phyloP scores from a whole-genome alignment of 805 yeast species.

The Teunomyces tritomae region DNA sequence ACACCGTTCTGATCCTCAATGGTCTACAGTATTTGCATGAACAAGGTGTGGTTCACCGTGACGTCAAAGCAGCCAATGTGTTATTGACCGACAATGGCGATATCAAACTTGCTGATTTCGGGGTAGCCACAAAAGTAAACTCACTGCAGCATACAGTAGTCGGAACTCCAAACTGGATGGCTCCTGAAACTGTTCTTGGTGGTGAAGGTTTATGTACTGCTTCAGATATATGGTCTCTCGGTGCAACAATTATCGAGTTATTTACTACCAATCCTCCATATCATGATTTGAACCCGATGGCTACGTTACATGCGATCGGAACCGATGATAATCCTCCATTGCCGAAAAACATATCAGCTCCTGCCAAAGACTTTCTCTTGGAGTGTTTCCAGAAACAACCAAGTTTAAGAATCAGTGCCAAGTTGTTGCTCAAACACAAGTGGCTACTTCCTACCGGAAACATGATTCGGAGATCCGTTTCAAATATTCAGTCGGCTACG shows the following conservation, averaged over 20 bases:
- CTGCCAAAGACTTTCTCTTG: constrained; percentile 54
- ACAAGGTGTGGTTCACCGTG: constrained; percentile 80
- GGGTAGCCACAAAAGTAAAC: constrained; percentile 73
- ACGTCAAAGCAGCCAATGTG: constrained; percentile 91
- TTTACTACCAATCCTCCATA: constrained; percentile 87
- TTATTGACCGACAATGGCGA: constrained; percentile 61
- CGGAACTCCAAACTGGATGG: constrained; percentile 99
- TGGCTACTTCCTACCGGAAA: constrained; percentile 46
- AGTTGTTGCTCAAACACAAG: constrained; percentile 51
- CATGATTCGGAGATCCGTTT: background rate
- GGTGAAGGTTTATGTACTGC: constrained; percentile 81
- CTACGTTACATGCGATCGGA: constrained; percentile 81
- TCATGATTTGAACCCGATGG: constrained; percentile 69
- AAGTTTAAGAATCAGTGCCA: constrained; percentile 53
- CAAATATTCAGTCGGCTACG: background rate
- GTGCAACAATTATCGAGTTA: constrained; percentile 90
- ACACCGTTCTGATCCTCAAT: constrained; percentile 51
- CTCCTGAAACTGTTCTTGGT: constrained; percentile 87
- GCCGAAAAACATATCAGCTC: constrained; percentile 48
- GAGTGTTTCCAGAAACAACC: constrained; percentile 76
- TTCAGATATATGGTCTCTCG: constrained; percentile 91
- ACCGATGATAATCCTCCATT: constrained; percentile 69
- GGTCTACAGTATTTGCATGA: constrained; percentile 66
- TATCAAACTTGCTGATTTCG: constrained; percentile 91
- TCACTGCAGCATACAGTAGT: constrained; percentile 45